A percentile compares a stretch with the other conserved stretches of the same genome.
phyloP scores from a whole-genome alignment of 2,329 filamentous ascomycete genomes.

The Talaromyces piceae region DNA sequence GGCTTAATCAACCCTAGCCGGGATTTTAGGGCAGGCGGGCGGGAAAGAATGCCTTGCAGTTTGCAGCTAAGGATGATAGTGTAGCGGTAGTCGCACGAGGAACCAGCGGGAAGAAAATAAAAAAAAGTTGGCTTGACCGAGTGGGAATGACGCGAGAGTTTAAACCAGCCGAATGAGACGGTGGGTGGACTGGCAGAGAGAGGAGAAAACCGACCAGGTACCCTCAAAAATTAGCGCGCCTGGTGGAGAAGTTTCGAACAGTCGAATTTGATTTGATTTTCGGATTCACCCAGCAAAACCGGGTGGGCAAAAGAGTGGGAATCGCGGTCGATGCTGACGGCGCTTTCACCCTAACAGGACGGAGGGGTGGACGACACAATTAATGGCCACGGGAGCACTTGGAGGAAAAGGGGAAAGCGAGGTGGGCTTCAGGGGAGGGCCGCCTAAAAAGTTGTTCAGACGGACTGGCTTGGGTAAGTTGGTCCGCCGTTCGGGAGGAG shows the following conservation, averaged over 20 bases:
- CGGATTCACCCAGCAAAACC: background rate
- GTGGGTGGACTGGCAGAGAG: background rate
- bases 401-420: conserved; percentile 17
- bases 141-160: conserved; percentile 12
- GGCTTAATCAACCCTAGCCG: conserved; percentile 26
- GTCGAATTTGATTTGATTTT: background rate
- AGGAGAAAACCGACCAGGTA: background rate
- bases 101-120: conserved; percentile 22
- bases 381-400: conserved; percentile 15
- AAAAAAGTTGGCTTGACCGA: conserved; percentile 18
- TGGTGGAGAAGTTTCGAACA: background rate
- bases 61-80: conserved; percentile 21
- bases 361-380: conserved; percentile 19
- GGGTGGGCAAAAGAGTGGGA: conserved; percentile 14
- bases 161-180: conserved; percentile 1
- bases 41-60: conserved; percentile 29
- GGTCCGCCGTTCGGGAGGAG: conserved; percentile 17
- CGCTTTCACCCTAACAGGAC: conserved; percentile 20
- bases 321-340: conserved; percentile 19
- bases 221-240: background rate
- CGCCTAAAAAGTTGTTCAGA: conserved; percentile 22
- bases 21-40: conserved; percentile 23
- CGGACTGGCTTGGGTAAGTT: conserved; percentile 5
- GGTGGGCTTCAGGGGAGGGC: conserved; percentile 16
- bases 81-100: conserved; percentile 23